Evolutionary conservation across 1,284 basidiomycete genomes (phyloP).

Genomic region (Pholiota adiposa): DNA sequence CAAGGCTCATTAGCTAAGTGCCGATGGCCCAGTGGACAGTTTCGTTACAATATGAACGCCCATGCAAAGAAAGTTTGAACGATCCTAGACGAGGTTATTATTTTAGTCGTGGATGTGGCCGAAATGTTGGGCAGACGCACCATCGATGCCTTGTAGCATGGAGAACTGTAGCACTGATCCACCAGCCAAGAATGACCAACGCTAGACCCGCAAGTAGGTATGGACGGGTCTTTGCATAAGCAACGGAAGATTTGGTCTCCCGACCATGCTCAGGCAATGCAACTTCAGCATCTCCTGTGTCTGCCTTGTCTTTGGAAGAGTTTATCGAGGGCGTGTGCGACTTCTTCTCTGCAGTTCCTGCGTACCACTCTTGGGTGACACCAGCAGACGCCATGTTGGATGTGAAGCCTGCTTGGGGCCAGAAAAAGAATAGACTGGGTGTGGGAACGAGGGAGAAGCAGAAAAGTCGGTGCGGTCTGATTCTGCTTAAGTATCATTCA

Average conservation of each 20-base stretch:
- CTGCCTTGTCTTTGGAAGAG: constrained; percentile 15
- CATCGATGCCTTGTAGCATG: constrained; percentile 73
- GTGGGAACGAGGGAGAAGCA: not conserved
- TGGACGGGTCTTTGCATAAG: not conserved
- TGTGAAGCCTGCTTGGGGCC: not conserved
- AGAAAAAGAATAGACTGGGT: not conserved
- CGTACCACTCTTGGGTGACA: not conserved
- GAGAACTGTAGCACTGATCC: constrained; percentile 75
- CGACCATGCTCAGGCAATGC: constrained; percentile 13
- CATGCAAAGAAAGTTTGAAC: constrained; percentile 81
- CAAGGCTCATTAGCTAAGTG: constrained; percentile 2
- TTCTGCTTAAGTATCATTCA: not conserved
- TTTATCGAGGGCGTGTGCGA: not conserved
- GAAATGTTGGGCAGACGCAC: constrained; percentile 28
- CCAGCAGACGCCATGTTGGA: not conserved
- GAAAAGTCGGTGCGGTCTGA: not conserved
- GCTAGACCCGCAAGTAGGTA: constrained; percentile 24
- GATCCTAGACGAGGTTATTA: constrained; percentile 50
- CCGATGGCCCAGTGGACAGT: constrained; percentile 1
- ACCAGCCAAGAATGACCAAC: constrained; percentile 75
- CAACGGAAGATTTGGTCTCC: constrained; percentile 16
- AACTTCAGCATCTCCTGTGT: constrained; percentile 16
- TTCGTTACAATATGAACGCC: constrained; percentile 70
- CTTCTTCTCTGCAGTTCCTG: not conserved
- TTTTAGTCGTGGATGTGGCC: constrained; percentile 8